Evolutionary conservation across 352 stramenopile species (phyloP).

Genomic region (Globisporangium ultimum): DNA sequence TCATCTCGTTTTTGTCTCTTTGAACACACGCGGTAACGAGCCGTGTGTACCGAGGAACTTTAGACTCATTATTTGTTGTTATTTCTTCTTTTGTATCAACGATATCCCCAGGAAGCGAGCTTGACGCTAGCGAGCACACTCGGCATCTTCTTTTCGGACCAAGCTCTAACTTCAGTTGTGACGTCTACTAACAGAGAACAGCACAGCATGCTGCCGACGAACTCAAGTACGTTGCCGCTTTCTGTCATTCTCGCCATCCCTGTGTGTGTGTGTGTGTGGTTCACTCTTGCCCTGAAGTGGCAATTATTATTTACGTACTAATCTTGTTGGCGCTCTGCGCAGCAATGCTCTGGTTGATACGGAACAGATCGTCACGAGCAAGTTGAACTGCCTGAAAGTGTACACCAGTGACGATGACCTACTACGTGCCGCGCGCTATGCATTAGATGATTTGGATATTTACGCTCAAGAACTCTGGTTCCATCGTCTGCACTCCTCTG

Average conservation of each 20-base stretch:
- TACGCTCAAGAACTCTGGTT: slow-evolving; percentile 26
- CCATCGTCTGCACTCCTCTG: slow-evolving; percentile 1
- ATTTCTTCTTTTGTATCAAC: no score
- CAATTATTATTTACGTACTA: no score
- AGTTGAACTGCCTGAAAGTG: not conserved
- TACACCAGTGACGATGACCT: slow-evolving; percentile 1
- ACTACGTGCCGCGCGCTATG: not conserved
- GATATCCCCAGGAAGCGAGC: not conserved
- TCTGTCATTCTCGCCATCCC: not conserved
- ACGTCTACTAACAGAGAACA: slow-evolving; percentile 6
- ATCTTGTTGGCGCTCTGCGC: not conserved
- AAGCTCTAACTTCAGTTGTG: slow-evolving; percentile 17
- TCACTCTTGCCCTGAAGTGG: no score
- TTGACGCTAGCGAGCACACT: not conserved
- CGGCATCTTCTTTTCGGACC: slow-evolving; percentile 22
- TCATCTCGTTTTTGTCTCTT: slow-evolving; percentile 3
- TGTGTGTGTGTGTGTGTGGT: not conserved
- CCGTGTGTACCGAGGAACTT: not conserved
- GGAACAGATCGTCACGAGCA: not conserved
- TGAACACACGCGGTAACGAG: slow-evolving; percentile 12
- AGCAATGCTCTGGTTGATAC: not conserved
- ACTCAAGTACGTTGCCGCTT: not conserved
- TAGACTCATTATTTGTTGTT: no score
- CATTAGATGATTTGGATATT: slow-evolving; percentile 15
- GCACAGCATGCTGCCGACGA: not conserved